phyloP scores from a whole-genome alignment of 768 basidiomycete species.

The Serpula lacrymans region DNA sequence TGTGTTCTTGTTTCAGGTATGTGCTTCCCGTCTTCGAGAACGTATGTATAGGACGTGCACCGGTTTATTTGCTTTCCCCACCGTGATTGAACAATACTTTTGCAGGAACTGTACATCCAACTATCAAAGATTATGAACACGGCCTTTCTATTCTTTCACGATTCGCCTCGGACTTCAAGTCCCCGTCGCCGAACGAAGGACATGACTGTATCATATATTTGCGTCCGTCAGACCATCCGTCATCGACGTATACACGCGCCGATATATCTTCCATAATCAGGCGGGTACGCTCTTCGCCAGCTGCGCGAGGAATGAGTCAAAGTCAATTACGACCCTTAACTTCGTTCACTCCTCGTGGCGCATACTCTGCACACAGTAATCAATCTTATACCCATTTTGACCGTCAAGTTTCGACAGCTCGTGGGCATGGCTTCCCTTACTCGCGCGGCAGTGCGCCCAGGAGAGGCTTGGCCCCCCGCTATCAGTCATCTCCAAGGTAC shows the following conservation, averaged over 20 bases:
- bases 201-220: constrained; percentile 54
- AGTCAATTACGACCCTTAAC: too few relatives aligned
- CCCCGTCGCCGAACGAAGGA: constrained; percentile 58
- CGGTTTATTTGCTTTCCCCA: constrained; percentile 2
- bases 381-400: too few relatives aligned
- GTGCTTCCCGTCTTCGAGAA: constrained; percentile 54
- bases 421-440: too few relatives aligned
- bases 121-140: constrained; percentile 59
- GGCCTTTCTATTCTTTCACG: constrained; percentile 60
- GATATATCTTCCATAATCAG: constrained; percentile 51
- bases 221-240: constrained; percentile 33
- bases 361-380: too few relatives aligned
- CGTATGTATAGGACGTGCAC: constrained; percentile 40
- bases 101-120: constrained; percentile 71
- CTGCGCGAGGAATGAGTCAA: too few relatives aligned
- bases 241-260: constrained; percentile 45
- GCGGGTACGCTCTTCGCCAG: too few relatives aligned
- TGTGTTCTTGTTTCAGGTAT: constrained; percentile 42
- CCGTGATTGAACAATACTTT: constrained; percentile 8
- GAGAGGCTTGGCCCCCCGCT: too few relatives aligned
- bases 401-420: too few relatives aligned
- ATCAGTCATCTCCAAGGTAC: too few relatives aligned
- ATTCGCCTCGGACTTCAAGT: constrained; percentile 59
- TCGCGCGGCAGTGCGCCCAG: too few relatives aligned
- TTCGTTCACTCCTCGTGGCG: constrained; percentile 9